Evolutionary conservation across 768 basidiomycete species (phyloP).

Genomic region (Russula lepida): DNA sequence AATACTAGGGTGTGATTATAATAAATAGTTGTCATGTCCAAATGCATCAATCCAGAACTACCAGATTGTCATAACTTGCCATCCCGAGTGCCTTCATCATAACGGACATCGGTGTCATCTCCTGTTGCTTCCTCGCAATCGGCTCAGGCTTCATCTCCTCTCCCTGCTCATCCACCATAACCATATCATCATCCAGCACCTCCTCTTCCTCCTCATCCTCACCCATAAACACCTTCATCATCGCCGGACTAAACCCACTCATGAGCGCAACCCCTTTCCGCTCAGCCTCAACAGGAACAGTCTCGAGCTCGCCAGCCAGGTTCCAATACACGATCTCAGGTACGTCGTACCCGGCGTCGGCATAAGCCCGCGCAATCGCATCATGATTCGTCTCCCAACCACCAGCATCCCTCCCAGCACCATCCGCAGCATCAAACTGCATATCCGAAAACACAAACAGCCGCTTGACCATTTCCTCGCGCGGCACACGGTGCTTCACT

Average conservation of each 20-base stretch:
- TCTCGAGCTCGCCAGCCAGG: conserved; percentile 30
- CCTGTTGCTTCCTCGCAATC: conserved; percentile 26
- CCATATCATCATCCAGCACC: conserved; percentile 24
- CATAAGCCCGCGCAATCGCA: conserved; percentile 44
- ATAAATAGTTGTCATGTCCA: neutral
- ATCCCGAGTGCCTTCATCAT: conserved; percentile 38
- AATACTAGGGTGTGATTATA: neutral
- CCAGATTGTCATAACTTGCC: conserved; percentile 47
- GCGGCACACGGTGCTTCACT: conserved; percentile 43
- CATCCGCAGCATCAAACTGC: conserved; percentile 54
- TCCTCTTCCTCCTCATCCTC: conserved; percentile 33
- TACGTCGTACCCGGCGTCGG: conserved; percentile 56
- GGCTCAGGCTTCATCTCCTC: conserved; percentile 25
- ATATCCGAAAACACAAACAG: conserved; percentile 73
- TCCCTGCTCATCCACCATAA: conserved; percentile 31
- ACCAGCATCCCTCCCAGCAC: neutral
- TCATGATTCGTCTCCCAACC: conserved; percentile 62
- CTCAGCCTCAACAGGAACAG: conserved; percentile 43
- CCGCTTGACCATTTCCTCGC: conserved; percentile 67
- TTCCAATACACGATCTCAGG: conserved; percentile 74
- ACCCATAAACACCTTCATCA: conserved; percentile 69
- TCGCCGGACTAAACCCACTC: conserved; percentile 58
- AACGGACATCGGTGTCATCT: conserved; percentile 27
- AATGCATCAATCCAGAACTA: conserved; percentile 42
- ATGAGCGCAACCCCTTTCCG: conserved; percentile 57